phyloP scores from a whole-genome alignment of 345 rosid genomes.

The Dimocarpus longan region DNA sequence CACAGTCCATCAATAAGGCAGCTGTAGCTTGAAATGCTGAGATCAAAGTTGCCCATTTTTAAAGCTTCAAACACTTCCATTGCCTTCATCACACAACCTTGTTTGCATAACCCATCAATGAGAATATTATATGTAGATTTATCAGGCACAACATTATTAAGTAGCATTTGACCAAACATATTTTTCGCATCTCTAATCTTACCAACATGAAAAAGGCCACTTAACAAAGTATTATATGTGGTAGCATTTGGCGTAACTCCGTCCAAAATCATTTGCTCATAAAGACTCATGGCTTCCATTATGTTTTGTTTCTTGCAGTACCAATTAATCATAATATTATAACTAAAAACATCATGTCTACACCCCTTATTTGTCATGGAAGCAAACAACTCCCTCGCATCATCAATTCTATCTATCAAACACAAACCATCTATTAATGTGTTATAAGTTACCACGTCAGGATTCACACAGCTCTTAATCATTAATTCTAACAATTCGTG shows the following conservation, averaged over 20 bases:
- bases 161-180: neutral
- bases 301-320: neutral
- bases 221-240: constrained; percentile 1
- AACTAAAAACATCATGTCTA: neutral
- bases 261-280: neutral
- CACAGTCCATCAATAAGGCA: too few species aligned
- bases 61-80: neutral
- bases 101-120: neutral
- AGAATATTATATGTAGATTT: neutral
- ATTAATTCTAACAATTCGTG: too few species aligned
- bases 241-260: neutral
- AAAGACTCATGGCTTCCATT: constrained; percentile 10
- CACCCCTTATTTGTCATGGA: neutral
- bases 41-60: neutral
- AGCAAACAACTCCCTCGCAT: neutral
- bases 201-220: neutral
- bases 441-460: neutral
- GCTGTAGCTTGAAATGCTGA: too few species aligned
- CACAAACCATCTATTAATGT: constrained; percentile 3
- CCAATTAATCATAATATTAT: constrained; percentile 5
- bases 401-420: constrained; percentile 1
- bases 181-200: neutral
- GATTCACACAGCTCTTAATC: too few species aligned
- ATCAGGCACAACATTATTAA: neutral
- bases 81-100: neutral